These are phyloP conservation scores for Bipolaris sorokiniana DNA, from an alignment of 2,329 filamentous ascomycete species.

Conservation along the genomic window DNA sequence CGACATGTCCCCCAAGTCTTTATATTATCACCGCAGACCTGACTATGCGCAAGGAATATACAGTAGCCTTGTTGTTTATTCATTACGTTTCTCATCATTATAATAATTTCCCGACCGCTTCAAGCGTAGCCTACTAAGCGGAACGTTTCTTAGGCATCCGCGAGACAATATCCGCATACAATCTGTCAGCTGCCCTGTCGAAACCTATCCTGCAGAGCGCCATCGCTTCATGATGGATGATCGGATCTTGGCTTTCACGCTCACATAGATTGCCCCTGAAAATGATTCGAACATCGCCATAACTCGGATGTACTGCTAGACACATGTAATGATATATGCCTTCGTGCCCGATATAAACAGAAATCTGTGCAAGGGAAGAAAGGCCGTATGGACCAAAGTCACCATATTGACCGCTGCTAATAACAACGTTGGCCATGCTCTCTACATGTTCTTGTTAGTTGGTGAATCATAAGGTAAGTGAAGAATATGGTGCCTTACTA, in stretches of 20 bases:
- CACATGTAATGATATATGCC: slow-evolving; percentile 14
- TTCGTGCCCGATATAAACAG: slow-evolving; percentile 12
- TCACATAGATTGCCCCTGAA: slow-evolving; percentile 7
- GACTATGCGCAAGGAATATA: no score
- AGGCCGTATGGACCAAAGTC: slow-evolving; percentile 15
- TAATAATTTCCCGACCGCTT: background rate
- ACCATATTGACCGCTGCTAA: background rate
- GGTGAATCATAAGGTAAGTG: background rate
- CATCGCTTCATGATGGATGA: slow-evolving; percentile 5
- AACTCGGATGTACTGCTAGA: background rate
- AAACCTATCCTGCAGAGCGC: slow-evolving; percentile 11
- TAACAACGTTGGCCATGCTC: background rate
- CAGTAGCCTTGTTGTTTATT: no score
- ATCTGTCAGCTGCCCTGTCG: background rate
- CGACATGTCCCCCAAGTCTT: no score
- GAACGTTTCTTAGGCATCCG: background rate
- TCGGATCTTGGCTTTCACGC: slow-evolving; percentile 8
- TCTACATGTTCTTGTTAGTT: background rate
- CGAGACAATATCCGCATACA: background rate
- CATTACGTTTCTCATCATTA: no score
- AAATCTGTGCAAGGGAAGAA: slow-evolving; percentile 3
- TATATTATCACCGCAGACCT: no score
- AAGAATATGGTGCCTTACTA: background rate
- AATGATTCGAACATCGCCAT: background rate
- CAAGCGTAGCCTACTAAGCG: no score